phyloP scores from a whole-genome alignment of 2,329 filamentous ascomycete species.

The Diplodia sapinea region DNA sequence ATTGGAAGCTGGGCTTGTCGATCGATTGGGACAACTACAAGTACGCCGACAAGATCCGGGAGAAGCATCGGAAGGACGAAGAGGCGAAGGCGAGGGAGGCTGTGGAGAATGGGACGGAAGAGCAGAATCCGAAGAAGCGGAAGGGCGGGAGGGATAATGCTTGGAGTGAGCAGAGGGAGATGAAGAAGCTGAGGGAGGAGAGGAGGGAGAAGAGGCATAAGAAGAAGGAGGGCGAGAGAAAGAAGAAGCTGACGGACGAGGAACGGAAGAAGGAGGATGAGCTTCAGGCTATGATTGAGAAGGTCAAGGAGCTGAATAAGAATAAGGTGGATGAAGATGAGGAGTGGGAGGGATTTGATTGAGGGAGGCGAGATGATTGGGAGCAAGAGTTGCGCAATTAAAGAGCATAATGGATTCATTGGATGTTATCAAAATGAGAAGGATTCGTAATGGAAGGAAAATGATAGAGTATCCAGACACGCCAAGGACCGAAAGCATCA shows the following conservation, averaged over 20 bases:
- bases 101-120: conserved; percentile 17
- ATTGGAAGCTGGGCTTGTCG: conserved; percentile 49
- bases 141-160: conserved; percentile 40
- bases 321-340: conserved; percentile 36
- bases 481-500: too few species aligned
- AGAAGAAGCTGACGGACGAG: conserved; percentile 43
- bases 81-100: conserved; percentile 40
- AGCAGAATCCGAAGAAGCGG: conserved; percentile 30
- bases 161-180: conserved; percentile 48
- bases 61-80: conserved; percentile 50
- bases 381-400: neutral
- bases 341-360: conserved; percentile 41
- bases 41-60: conserved; percentile 54
- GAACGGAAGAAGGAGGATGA: conserved; percentile 41
- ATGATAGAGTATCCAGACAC: too few species aligned
- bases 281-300: conserved; percentile 39
- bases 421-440: neutral
- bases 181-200: conserved; percentile 41
- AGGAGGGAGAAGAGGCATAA: conserved; percentile 44
- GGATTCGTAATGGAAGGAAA: too few species aligned
- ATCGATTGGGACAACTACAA: conserved; percentile 50
- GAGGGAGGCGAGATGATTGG: neutral
- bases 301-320: conserved; percentile 35
- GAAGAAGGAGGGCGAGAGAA: conserved; percentile 29
- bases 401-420: neutral